Base-by-base conservation (phyloP, 805 yeast genomes). In the Ogataea haglerorum region DNA sequence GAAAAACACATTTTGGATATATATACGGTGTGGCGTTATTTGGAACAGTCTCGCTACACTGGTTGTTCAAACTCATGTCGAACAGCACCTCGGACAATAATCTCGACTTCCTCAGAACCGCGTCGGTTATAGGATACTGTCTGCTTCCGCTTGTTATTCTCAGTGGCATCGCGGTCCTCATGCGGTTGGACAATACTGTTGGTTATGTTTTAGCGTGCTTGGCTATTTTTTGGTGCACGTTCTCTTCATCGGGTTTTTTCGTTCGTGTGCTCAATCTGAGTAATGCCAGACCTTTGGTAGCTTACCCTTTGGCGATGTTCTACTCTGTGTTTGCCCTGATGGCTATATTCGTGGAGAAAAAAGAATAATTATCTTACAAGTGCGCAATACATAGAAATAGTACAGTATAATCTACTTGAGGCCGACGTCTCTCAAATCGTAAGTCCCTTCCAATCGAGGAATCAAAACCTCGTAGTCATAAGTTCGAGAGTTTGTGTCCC, bases 1-100 rank as follows among this genome's bases (percentile, higher is more conserved):
- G 99, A 5, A 93, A 91, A 61, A 85, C 91, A 12, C 98, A 93
- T 61, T 93, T 93, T 60, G 98, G 98, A 2, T 93, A 93, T 62
- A 85, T 93, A 36, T 93, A 93, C 57, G 98, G 99, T 28, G 95
- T 93, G 30, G 98, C 96, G 0, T 65, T 93, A 30, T 80, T 91
- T 52, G 99, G 99, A 13, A 84, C 95, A 2, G 59, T 87, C 12
- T 80, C 95, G 23, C 75, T 89, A 49, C 97, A 90, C 64, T 76
- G 77, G 52, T 69, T 93, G 44, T 84, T 95, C 61, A 89, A 85
- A 60, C 70, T 88, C 47, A 93, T 93, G 99, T 80, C 95, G 42
- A 76, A 74, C 41, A 72, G 71, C 33, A 67, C 69, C 2, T 45
- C 49, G 1, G 62, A 57, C 10, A 44, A 42, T 17, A 47, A 60